These are phyloP conservation scores for Suillus cothurnatus DNA, from an alignment of 768 basidiomycete genomes.

Conservation along the genomic window DNA sequence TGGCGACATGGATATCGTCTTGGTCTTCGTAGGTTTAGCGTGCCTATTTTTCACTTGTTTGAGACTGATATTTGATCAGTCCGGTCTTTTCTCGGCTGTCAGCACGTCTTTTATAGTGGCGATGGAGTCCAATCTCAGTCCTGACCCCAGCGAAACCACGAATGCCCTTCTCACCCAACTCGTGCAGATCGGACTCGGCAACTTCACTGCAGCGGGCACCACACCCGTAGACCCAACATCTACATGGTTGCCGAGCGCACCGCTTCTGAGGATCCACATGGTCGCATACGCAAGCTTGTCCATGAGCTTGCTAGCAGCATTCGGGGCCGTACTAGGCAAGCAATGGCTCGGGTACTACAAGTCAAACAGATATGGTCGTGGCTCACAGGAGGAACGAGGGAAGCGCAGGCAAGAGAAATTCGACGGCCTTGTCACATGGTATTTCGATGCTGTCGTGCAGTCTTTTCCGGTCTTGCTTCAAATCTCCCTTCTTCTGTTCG, in stretches of 20 bases:
- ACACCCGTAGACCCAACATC: neutral
- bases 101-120: slow-evolving; percentile 14
- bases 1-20: slow-evolving; percentile 19
- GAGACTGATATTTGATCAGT: slow-evolving; percentile 6
- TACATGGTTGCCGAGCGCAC: neutral
- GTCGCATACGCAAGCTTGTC: neutral
- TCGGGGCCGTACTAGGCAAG: slow-evolving; percentile 19
- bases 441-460: slow-evolving; percentile 15
- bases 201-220: slow-evolving; percentile 1
- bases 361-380: neutral
- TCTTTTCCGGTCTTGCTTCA: slow-evolving; percentile 16
- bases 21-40: slow-evolving; percentile 22
- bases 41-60: neutral
- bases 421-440: slow-evolving; percentile 15
- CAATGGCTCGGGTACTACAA: slow-evolving; percentile 17
- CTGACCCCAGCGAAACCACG: slow-evolving; percentile 15
- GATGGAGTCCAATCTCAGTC: slow-evolving; percentile 12
- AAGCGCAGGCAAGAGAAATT: slow-evolving; percentile 12
- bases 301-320: neutral
- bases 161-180: slow-evolving; percentile 14
- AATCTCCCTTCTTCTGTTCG: slow-evolving; percentile 15
- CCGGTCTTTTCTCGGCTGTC: slow-evolving; percentile 19
- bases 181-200: slow-evolving; percentile 6
- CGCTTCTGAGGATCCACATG: neutral
- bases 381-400: slow-evolving; percentile 13